Base-by-base conservation (phyloP, 1,284 basidiomycete genomes). In the Apiotrichum laibachii region DNA sequence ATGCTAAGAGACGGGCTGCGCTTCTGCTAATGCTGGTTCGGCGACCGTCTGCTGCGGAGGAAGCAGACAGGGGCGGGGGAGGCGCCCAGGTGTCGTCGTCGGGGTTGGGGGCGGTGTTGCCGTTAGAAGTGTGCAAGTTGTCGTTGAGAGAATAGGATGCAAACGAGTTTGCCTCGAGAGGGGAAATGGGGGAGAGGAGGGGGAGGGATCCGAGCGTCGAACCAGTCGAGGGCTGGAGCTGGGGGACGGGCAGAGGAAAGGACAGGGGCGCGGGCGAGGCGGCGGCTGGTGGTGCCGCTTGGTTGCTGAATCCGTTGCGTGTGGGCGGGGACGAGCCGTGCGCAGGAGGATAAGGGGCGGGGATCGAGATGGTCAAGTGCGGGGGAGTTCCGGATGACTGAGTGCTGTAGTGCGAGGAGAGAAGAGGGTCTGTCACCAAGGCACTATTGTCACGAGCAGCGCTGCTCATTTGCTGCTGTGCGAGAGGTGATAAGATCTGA, bases 161-260 rank as follows among this genome's bases (percentile, higher is more conserved):
- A 37, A 64, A 53, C 8, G 64, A 60, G n/a, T 56, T 53, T 6
- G 64, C 56, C n/a, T 55, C 53, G n/a, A 68, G 57, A 13, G 69
- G 66, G 7, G 67, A 67, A 40, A 69, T 63, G 44, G 69, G 69
- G 4, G 69, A 69, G 7, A 70, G 49, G 31, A 52, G 50, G 22
- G 70, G 68, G 39, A 67, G 60, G 26, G 70, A 55, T 52, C 45
- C 60, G 49, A 52, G 56, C 50, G 37, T 34, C 45, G 45, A 31
- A 31, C 34, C 34, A 7, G 53, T 48, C 22, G 44, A 37, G 9
- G 19, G 53, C 35, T 47, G 44, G 12, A 34, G 34, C 33, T 45
- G 48, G 18, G 15, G 55, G 13, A 26, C 12, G 34, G 21, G 43
- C 33, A 31, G 26, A 31, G 40, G 34, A 11, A 42, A 33, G 12